Evolutionary conservation across 208 protist genomes (phyloP).

Genomic region (Wallacemonas collosoma): DNA sequence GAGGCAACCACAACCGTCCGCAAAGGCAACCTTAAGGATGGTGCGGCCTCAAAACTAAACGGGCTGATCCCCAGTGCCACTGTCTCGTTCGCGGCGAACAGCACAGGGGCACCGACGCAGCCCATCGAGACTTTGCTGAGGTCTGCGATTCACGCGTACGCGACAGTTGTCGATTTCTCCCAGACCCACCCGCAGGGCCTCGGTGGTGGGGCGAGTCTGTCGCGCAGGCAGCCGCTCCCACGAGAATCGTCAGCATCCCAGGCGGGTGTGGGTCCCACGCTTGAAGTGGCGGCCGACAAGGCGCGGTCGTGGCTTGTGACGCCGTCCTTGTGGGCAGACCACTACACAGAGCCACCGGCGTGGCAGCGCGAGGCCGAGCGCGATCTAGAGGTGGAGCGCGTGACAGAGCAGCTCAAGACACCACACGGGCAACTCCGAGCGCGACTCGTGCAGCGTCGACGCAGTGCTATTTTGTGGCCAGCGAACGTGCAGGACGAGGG

Average conservation of each 20-base stretch:
- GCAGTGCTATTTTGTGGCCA: conserved; percentile 39
- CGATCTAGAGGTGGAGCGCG: neutral
- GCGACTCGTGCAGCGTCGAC: conserved; percentile 18
- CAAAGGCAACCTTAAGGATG: neutral
- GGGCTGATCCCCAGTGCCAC: neutral
- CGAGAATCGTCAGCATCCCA: no score
- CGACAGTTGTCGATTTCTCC: neutral
- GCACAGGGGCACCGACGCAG: neutral
- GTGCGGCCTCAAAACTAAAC: neutral
- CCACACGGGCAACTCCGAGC: neutral
- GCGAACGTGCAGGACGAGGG: conserved; percentile 17
- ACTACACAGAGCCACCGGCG: conserved; percentile 24
- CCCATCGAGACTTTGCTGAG: conserved; percentile 3
- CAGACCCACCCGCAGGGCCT: neutral
- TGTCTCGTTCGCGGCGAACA: neutral
- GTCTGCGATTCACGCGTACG: neutral
- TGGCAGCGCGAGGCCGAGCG: neutral
- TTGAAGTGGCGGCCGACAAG: neutral
- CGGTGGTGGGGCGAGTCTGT: neutral
- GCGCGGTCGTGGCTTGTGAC: conserved; percentile 1
- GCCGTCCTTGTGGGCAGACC: conserved; percentile 36
- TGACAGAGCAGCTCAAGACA: neutral
- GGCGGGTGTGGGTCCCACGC: neutral
- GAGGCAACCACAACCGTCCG: neutral
- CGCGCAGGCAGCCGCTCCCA: neutral